These are phyloP conservation scores for Sequoiadendron giganteum DNA, from an alignment of 75 land plant genomes.

Conservation along the genomic window DNA sequence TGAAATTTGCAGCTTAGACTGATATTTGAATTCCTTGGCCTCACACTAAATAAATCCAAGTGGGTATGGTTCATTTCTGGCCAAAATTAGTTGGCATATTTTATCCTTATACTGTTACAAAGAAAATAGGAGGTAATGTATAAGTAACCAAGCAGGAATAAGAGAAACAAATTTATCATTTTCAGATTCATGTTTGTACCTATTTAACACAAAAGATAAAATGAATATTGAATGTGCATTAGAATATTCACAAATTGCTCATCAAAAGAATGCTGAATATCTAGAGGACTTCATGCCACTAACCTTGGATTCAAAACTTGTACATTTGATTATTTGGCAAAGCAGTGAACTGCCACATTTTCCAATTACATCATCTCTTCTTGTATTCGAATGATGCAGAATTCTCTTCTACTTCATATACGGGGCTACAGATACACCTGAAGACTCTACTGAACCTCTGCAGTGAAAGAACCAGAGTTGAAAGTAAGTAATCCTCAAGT, in stretches of 20 bases:
- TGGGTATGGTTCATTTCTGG: not conserved
- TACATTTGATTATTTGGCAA: not conserved
- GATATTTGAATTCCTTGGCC: not conserved
- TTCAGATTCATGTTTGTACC: not conserved
- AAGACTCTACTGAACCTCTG: slow-evolving; percentile 71
- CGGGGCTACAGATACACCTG: slow-evolving; percentile 72
- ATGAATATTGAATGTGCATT: not conserved
- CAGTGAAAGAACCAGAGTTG: not conserved
- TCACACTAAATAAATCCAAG: not conserved
- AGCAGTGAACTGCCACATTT: not conserved
- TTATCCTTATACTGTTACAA: not conserved
- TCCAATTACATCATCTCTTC: slow-evolving; percentile 3
- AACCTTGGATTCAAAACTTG: not conserved
- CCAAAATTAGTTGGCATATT: not conserved
- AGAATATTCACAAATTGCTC: not conserved
- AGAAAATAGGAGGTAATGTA: not conserved
- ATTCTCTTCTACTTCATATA: slow-evolving; percentile 63
- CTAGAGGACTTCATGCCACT: not conserved
- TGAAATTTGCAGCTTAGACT: not conserved
- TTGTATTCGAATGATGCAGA: slow-evolving; percentile 4
- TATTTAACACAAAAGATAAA: not conserved
- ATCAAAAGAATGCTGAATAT: not conserved
- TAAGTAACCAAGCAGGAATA: not conserved
- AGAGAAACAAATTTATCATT: not conserved
- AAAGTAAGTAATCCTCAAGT: not conserved